Conservation (phyloP, 768 basidiomycete species). For the Suillus decipiens region DNA sequence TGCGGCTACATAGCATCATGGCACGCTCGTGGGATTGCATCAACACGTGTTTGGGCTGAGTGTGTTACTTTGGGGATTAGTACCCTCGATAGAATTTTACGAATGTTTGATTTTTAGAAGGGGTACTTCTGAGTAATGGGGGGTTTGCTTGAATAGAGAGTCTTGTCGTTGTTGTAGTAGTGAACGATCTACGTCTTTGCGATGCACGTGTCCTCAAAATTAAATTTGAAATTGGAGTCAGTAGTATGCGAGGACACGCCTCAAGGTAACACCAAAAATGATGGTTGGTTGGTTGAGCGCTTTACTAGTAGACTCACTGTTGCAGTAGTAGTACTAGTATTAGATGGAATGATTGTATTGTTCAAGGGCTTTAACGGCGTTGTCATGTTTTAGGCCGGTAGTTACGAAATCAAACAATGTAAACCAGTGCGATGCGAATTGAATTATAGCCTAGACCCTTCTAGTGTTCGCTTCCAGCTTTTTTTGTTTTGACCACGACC, state of each 20-base stretch:
- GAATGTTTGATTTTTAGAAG: constrained; percentile 5
- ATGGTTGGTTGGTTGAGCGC: too few species aligned
- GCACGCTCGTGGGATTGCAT: constrained; percentile 31
- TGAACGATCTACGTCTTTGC: background rate
- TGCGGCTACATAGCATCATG: constrained; percentile 27
- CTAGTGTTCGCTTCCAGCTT: constrained; percentile 8
- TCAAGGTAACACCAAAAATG: background rate
- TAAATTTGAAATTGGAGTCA: constrained; percentile 6
- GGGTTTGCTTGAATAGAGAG: background rate
- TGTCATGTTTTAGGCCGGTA: constrained; percentile 12
- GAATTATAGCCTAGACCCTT: background rate
- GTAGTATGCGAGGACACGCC: background rate
- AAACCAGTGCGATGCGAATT: constrained; percentile 34
- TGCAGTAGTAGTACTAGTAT: too few species aligned
- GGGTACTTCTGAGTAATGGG: constrained; percentile 29
- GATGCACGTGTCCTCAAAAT: constrained; percentile 2
- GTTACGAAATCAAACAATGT: constrained; percentile 34
- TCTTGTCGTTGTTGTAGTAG: background rate
- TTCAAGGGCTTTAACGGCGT: background rate
- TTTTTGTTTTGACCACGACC: constrained; percentile 19
- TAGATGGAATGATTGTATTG: too few species aligned
- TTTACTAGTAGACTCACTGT: too few species aligned
- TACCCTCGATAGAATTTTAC: constrained; percentile 19
- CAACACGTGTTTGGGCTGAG: constrained; percentile 32
- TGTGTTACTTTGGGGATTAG: constrained; percentile 30